Evolutionary conservation across 1,139 yeast genomes (phyloP), one percentile per base, ranked within the genome.

Genomic region (Torulaspora globosa): DNA sequence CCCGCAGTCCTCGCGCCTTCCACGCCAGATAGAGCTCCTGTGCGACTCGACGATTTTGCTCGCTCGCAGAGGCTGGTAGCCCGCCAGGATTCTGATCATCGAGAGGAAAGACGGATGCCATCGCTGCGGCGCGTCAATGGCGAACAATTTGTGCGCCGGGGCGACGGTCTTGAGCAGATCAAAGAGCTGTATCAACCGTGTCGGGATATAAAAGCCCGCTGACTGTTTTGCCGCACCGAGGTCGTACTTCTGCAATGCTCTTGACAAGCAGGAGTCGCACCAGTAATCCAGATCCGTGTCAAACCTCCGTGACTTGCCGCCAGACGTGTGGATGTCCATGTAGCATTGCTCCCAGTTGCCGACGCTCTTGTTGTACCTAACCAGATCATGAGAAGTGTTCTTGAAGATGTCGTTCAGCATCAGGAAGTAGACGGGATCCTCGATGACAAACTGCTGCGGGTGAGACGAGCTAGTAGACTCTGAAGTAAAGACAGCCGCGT

Each of bases 381-480:
- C 59, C 16, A 58, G 36, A 48, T 62, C 67, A 35, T 61, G 64
- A 1, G 65, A 41, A 2, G 56, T 46, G 36, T 59, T 49, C 41
- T 54, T 51, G 3, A 62, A 32, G 5, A 63, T 51, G 49, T 62
- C 67, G 46, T 62, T 55, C 14, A 60, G 42, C 52, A 63, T 50
- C 11, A 62, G 28, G 21, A 61, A 50, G 38, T 59, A 59, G 2
- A 60, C 58, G 3, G 67, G 66, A 43, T 62, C 66, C 31, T 59
- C 57, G 5, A 59, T 54, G 39, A 46, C 49, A 15, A 54, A 50
- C 12, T 45, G 39, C 12, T 35, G 34, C 14, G 40, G 40, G 18
- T 38, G 39, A 19, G 38, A 27, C 5, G 26, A 38, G 15, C 39
- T 40, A n/a, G 42, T 32, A 9, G 35, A 32, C n/a, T 43, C 43